phyloP scores from a whole-genome alignment of 2,329 filamentous ascomycete species.

The Colletotrichum sp. region DNA sequence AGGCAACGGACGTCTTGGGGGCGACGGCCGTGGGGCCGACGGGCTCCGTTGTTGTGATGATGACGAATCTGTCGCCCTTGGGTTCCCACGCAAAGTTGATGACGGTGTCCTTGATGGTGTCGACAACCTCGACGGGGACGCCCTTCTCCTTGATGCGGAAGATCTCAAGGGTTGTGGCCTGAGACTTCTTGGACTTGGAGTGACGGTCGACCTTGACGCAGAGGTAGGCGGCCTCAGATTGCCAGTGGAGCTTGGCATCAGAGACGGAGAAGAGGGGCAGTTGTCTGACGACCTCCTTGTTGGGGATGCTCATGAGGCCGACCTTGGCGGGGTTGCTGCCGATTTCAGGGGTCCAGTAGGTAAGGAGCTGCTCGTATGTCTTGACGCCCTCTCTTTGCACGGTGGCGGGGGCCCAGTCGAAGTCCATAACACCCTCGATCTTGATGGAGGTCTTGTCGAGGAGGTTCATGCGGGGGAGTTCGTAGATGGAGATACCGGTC shows the following conservation, averaged over 20 bases:
- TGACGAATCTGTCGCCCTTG: constrained; percentile 95
- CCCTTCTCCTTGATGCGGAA: constrained; percentile 98
- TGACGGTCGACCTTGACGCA: constrained; percentile 99
- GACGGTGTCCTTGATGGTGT: constrained; percentile 96
- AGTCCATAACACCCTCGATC: constrained; percentile 95
- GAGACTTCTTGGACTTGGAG: constrained; percentile 98
- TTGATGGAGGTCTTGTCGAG: constrained; percentile 93
- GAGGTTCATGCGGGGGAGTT: constrained; percentile 86
- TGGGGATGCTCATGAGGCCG: constrained; percentile 93
- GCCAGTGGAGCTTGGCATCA: constrained; percentile 98
- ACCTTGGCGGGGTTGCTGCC: constrained; percentile 98
- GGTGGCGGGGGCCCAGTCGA: constrained; percentile 93
- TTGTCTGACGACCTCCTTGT: constrained; percentile 91
- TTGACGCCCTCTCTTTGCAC: constrained; percentile 85
- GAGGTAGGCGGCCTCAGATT: constrained; percentile 90
- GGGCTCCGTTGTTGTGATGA: constrained; percentile 93
- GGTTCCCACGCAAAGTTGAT: constrained; percentile 99
- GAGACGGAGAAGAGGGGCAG: constrained; percentile 98
- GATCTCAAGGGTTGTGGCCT: constrained; percentile 96
- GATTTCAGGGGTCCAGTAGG: constrained; percentile 98
- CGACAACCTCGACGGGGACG: constrained; percentile 96
- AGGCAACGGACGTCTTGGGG: constrained; percentile 92
- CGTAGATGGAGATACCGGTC: constrained; percentile 89
- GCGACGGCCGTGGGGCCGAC: constrained; percentile 78
- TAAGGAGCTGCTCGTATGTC: constrained; percentile 93